Conservation (phyloP, 768 basidiomycete species). For the Phylloporus scabripes region DNA sequence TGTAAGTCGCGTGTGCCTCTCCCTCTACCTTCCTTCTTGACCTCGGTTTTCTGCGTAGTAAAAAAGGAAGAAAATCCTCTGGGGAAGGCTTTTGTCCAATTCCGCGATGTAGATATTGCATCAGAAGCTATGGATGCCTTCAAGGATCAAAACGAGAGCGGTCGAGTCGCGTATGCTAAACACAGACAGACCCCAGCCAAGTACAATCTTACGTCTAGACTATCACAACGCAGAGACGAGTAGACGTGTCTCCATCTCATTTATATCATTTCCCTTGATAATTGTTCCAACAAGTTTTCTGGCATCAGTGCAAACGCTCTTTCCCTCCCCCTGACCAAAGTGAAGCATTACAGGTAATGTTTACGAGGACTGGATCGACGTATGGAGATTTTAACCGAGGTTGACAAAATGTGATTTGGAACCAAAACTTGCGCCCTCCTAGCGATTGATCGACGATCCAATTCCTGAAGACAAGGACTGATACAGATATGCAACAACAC, state of each 20-base stretch:
- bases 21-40: not conserved
- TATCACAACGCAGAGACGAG: slow-evolving; percentile 8
- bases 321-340: not conserved
- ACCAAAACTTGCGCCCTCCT: not conserved
- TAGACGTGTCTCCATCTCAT: slow-evolving; percentile 1
- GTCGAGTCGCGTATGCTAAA: slow-evolving; percentile 15
- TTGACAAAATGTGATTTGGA: not conserved
- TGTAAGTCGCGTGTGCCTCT: slow-evolving; percentile 11
- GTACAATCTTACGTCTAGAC: slow-evolving; percentile 17
- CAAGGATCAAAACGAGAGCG: slow-evolving; percentile 16
- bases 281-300: not conserved
- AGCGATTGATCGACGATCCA: not conserved
- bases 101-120: slow-evolving; percentile 41
- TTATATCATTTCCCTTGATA: not conserved
- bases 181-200: slow-evolving; percentile 7
- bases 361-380: not conserved
- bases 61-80: slow-evolving; percentile 28
- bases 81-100: slow-evolving; percentile 50
- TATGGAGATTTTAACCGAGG: not conserved
- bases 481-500: not conserved
- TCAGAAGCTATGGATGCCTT: slow-evolving; percentile 42
- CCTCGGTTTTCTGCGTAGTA: slow-evolving; percentile 26
- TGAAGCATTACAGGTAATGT: not conserved
- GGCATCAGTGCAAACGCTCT: not conserved
- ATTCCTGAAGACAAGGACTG: not conserved